These are phyloP conservation scores for Lophium mytilinum DNA, from an alignment of 495 filamentous ascomycete species.

Conservation along the genomic window DNA sequence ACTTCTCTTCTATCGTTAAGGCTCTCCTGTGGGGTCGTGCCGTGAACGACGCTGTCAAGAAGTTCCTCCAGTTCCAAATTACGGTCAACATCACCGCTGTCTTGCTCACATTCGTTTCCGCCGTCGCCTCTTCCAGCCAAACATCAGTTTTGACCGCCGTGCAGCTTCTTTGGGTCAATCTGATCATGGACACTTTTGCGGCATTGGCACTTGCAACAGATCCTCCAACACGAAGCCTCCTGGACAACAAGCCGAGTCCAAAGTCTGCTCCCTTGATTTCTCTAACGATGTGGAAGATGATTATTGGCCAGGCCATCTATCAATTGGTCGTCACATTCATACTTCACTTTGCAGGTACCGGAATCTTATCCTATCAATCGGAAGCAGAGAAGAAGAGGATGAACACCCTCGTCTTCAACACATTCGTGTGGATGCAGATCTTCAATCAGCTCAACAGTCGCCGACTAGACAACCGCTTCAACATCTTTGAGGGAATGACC, in stretches of 20 bases:
- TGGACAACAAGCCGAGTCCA: constrained; percentile 67
- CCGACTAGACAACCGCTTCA: constrained; percentile 81
- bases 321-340: constrained; percentile 73
- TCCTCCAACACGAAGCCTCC: constrained; percentile 58
- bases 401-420: constrained; percentile 76
- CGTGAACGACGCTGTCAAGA: constrained; percentile 83
- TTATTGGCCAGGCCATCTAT: constrained; percentile 75
- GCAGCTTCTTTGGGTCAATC: constrained; percentile 84
- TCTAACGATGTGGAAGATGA: constrained; percentile 90
- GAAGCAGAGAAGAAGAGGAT: constrained; percentile 39
- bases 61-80: constrained; percentile 89
- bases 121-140: constrained; percentile 56
- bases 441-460: constrained; percentile 85
- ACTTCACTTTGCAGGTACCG: constrained; percentile 62
- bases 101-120: constrained; percentile 72
- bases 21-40: constrained; percentile 83
- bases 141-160: constrained; percentile 74
- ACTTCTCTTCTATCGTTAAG: constrained; percentile 83
- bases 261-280: constrained; percentile 73
- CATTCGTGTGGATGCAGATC: constrained; percentile 92
- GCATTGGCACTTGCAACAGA: constrained; percentile 89
- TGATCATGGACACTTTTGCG: constrained; percentile 94
- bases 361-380: constrained; percentile 51
- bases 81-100: constrained; percentile 90
- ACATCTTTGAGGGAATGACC: constrained; percentile 77